Percentiles rank a stretch among this genome's conserved stretches.
Conservation (phyloP, 495 filamentous ascomycete species). For the Talaromyces thailandensis region DNA sequence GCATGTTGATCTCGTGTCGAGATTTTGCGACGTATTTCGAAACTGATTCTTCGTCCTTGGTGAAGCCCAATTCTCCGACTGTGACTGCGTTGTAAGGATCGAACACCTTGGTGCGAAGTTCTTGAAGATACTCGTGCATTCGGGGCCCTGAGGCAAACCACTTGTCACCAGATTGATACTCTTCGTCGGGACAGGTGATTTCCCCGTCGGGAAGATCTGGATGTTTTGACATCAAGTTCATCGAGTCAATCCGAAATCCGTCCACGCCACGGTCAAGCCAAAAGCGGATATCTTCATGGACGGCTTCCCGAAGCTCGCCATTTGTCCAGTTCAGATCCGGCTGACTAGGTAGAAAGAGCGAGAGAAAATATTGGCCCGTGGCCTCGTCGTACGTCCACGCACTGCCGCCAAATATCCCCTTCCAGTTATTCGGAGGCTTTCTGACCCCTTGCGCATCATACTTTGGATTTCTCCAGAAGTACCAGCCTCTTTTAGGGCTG, state of each 20-base stretch:
- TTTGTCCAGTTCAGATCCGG: conserved; percentile 41
- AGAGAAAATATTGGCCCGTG: conserved; percentile 34
- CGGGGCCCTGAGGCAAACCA: conserved; percentile 37
- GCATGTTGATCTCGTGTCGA: conserved; percentile 15
- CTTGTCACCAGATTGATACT: conserved; percentile 21
- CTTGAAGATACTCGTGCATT: conserved; percentile 39
- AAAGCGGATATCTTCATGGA: conserved; percentile 34
- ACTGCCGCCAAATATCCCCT: conserved; percentile 29
- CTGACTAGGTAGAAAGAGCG: conserved; percentile 32
- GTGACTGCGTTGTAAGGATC: conserved; percentile 49
- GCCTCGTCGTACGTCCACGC: conserved; percentile 34
- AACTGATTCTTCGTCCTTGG: conserved; percentile 27
- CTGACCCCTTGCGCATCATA: conserved; percentile 37
- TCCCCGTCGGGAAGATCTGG: conserved; percentile 22
- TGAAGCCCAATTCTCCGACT: conserved; percentile 52
- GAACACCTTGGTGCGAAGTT: conserved; percentile 37
- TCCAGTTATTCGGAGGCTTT: conserved; percentile 52
- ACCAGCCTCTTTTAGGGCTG: conserved; percentile 50
- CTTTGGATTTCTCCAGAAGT: conserved; percentile 48
- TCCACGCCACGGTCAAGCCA: conserved; percentile 36
- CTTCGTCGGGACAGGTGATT: conserved; percentile 10
- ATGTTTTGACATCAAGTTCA: conserved; percentile 35
- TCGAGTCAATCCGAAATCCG: conserved; percentile 42
- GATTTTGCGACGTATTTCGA: conserved; percentile 28
- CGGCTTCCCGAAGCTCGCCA: conserved; percentile 25